phyloP scores from a whole-genome alignment of 371 early-diverging fungal species.

The Coemansia sp. region DNA sequence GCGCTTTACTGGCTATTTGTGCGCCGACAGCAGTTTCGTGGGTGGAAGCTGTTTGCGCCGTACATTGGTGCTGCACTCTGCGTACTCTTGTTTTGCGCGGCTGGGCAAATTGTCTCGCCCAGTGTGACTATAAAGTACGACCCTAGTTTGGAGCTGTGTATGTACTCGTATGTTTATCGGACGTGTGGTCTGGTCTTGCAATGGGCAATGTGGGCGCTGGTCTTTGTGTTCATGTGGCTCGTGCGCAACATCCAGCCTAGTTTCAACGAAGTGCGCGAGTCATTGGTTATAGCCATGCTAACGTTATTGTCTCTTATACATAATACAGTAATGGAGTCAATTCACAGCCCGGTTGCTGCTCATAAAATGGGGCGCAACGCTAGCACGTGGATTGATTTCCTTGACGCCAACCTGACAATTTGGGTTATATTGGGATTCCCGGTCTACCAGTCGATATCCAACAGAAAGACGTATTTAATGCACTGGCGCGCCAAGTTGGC shows the following conservation, averaged over 20 bases:
- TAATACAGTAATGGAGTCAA: slow-evolving; percentile 15
- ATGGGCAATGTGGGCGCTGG: slow-evolving; percentile 27
- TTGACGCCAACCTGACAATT: slow-evolving; percentile 29
- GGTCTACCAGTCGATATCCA: slow-evolving; percentile 39
- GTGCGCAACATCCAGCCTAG: slow-evolving; percentile 49
- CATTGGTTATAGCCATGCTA: slow-evolving; percentile 23
- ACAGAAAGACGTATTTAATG: slow-evolving; percentile 27
- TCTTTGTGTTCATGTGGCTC: slow-evolving; percentile 34
- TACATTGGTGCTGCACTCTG: slow-evolving; percentile 1
- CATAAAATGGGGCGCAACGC: slow-evolving; percentile 16
- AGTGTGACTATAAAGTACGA: slow-evolving; percentile 11
- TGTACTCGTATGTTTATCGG: slow-evolving; percentile 10
- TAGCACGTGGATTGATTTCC: slow-evolving; percentile 26
- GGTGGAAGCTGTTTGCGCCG: slow-evolving; percentile 12
- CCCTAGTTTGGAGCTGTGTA: slow-evolving; percentile 13
- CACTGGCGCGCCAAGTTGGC: slow-evolving; percentile 37
- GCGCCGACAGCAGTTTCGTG: slow-evolving; percentile 28
- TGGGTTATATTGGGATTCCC: slow-evolving; percentile 39
- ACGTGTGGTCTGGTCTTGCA: slow-evolving; percentile 16
- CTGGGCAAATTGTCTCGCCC: slow-evolving; percentile 18
- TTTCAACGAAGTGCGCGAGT: slow-evolving; percentile 43
- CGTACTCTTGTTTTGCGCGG: slow-evolving; percentile 11
- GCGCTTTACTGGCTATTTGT: slow-evolving; percentile 42
- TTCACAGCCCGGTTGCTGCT: slow-evolving; percentile 20
- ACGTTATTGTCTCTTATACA: slow-evolving; percentile 24